phyloP scores from a whole-genome alignment of 768 basidiomycete genomes.

The Leccinum truebloodii region DNA sequence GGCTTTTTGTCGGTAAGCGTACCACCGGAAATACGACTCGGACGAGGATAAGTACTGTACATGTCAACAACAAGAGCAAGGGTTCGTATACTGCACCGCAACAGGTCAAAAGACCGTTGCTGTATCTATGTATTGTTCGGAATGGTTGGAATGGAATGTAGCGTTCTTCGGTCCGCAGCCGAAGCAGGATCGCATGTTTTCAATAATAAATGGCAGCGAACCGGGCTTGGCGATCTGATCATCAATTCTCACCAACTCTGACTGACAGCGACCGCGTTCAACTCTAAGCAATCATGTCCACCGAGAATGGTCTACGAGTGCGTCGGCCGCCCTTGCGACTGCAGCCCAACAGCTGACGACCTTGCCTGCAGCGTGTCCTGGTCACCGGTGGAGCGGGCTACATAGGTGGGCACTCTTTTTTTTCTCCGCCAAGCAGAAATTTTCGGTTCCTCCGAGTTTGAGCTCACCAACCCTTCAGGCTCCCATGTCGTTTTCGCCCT shows the following conservation, averaged over 20 bases:
- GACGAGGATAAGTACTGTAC: too few relatives aligned
- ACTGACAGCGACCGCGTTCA: conserved; percentile 1
- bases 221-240: conserved; percentile 6
- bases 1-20: background rate
- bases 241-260: conserved; percentile 3
- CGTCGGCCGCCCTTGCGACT: conserved; percentile 26
- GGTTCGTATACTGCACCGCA: background rate
- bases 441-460: conserved; percentile 3
- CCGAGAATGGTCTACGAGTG: conserved; percentile 46
- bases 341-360: conserved; percentile 10
- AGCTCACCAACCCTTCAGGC: conserved; percentile 46
- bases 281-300: conserved; percentile 27
- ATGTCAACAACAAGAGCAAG: background rate
- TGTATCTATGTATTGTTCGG: background rate
- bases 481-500: conserved; percentile 91
- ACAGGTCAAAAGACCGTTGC: too few relatives aligned
- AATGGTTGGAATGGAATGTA: background rate
- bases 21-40: too few relatives aligned
- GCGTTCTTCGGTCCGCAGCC: background rate
- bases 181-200: conserved; percentile 15
- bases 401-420: conserved; percentile 57
- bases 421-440: background rate
- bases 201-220: conserved; percentile 5
- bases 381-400: conserved; percentile 88
- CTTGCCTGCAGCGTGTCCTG: conserved; percentile 52